Evolutionary conservation across 2,329 filamentous ascomycete species (phyloP).

Genomic region (Seiridium unicorne): DNA sequence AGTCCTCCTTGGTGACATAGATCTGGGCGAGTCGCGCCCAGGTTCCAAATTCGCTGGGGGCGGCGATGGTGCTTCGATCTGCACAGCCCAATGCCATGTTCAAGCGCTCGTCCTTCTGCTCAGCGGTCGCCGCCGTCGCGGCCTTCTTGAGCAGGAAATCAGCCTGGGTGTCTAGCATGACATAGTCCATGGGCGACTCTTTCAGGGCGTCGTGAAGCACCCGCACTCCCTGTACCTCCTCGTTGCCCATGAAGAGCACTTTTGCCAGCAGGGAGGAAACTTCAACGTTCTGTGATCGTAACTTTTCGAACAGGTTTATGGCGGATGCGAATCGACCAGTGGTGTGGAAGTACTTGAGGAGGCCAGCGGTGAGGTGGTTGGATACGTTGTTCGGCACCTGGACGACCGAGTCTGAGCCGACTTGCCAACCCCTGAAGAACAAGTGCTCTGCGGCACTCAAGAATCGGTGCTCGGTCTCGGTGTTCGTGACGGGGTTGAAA

Average conservation of each 20-base stretch:
- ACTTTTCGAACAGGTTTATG: conserved; percentile 96
- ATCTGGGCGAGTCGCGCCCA: conserved; percentile 94
- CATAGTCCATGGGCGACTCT: conserved; percentile 95
- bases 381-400: conserved; percentile 96
- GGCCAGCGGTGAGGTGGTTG: conserved; percentile 91
- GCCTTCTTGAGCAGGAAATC: conserved; percentile 89
- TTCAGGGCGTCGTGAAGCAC: conserved; percentile 85
- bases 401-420: conserved; percentile 94
- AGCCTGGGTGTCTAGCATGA: conserved; percentile 91
- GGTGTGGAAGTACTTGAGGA: conserved; percentile 92
- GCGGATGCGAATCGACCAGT: conserved; percentile 92
- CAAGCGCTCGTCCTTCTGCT: conserved; percentile 64
- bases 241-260: conserved; percentile 90
- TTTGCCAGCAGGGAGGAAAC: conserved; percentile 90
- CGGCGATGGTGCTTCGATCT: conserved; percentile 90
- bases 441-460: conserved; percentile 89
- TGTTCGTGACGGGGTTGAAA: conserved; percentile 97
- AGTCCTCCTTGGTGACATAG: conserved; percentile 91
- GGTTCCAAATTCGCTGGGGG: conserved; percentile 94
- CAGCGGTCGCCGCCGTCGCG: conserved; percentile 48
- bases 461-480: conserved; percentile 97
- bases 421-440: conserved; percentile 93
- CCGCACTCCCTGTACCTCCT: conserved; percentile 93
- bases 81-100: conserved; percentile 90
- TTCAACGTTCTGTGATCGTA: conserved; percentile 85